phyloP scores from a whole-genome alignment of 2,329 filamentous ascomycete genomes.

The Acrocalymma vagum region DNA sequence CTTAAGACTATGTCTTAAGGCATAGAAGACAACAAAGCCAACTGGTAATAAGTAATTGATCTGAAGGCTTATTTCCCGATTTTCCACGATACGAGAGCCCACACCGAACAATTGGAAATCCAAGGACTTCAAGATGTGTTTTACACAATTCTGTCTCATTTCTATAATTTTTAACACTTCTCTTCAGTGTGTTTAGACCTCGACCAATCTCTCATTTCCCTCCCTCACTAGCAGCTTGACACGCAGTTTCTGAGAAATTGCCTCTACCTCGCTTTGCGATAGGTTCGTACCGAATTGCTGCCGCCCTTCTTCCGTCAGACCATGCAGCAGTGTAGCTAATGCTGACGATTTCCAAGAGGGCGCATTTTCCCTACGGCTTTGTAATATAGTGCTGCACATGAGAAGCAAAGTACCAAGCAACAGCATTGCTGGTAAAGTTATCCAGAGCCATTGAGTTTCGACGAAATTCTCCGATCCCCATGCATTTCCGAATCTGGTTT shows the following conservation, averaged over 20 bases:
- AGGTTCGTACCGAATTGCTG: slow-evolving; percentile 9
- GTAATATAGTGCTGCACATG: slow-evolving; percentile 16
- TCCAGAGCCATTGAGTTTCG: slow-evolving; percentile 21
- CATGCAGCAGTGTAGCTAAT: slow-evolving; percentile 25
- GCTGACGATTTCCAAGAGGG: slow-evolving; percentile 26
- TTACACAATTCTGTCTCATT: too few species aligned
- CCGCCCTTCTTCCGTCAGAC: slow-evolving; percentile 20
- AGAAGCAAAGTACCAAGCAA: slow-evolving; percentile 17
- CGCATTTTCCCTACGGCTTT: slow-evolving; percentile 8
- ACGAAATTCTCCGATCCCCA: slow-evolving; percentile 21
- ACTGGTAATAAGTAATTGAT: too few species aligned
- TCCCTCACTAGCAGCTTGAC: slow-evolving; percentile 9
- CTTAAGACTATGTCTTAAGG: too few species aligned
- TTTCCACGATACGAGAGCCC: too few species aligned
- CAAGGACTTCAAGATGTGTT: too few species aligned
- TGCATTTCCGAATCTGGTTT: slow-evolving; percentile 15
- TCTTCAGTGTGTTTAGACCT: slow-evolving; percentile 5
- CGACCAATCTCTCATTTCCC: slow-evolving; percentile 4
- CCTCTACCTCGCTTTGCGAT: slow-evolving; percentile 22
- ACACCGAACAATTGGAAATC: too few species aligned
- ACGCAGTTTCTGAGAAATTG: slow-evolving; percentile 13
- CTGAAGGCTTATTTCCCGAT: too few species aligned
- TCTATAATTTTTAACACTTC: too few species aligned
- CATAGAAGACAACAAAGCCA: too few species aligned
- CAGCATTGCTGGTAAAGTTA: slow-evolving; percentile 18